Base-by-base conservation (phyloP, 331 rosid genomes). In the Malus hybrid region DNA sequence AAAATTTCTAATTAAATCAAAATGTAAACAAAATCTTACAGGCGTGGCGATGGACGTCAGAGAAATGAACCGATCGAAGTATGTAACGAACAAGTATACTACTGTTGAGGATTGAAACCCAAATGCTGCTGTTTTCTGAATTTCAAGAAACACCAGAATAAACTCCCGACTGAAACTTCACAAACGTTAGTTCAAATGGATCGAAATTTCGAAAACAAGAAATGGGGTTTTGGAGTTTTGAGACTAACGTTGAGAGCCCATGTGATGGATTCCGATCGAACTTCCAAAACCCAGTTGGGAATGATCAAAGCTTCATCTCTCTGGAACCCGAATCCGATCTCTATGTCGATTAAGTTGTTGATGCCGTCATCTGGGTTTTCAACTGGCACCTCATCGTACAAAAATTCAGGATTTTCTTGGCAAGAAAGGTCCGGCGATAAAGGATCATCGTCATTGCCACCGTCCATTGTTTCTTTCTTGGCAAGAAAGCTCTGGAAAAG, bases 161-260 rank as follows among this genome's bases (percentile, higher is more conserved):
- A 44, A 44, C 5, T 44, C 50, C 15, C 50, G 15, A 10, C 5
- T 4, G 50, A 44, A 44, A 44, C 50, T 12, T 44, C 50, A 44
- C 50, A 44, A 44, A 11, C 15, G 50, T 44, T 12, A 3, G 9
- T 27, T 6, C 72, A 62, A 67, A 42, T 42, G 31, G 19, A 1
- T 11, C 27, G 13, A 42, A 67, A 67, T 64, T 34, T 20, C 19
- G 50, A 44, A 44, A 44, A 44, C 33, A 44, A 73, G 77, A 81
- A 29, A 63, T 22, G 22, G 80, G 79, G n/a, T 55, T 44, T 44
- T 44, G 15, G 50, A 44, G 50, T 67, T 62, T 13, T 74, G 24
- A 69, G 69, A 86, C 94, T 75, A 76, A 93, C 97, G 74, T 74
- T 85, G 80, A 91, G 86, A 87, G 86, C 83, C 97, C 93, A 90